Evolutionary conservation across 1,284 basidiomycete genomes (phyloP).

Genomic region (Agroathelia rolfsii): DNA sequence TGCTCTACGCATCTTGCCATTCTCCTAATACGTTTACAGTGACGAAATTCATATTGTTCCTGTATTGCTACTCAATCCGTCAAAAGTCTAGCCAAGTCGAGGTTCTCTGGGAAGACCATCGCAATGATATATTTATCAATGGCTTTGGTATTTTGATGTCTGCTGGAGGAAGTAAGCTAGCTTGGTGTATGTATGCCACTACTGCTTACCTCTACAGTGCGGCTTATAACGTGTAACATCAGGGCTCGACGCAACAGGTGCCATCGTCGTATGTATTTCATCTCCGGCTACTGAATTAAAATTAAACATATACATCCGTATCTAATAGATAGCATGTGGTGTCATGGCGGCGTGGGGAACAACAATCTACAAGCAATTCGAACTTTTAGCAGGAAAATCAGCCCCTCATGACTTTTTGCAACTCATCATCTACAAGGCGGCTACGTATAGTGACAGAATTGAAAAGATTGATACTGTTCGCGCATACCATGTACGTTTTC

Average conservation of each 20-base stretch:
- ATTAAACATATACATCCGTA: constrained; percentile 9
- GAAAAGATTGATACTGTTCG: constrained; percentile 82
- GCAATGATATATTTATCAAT: constrained; percentile 85
- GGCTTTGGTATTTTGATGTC: constrained; percentile 80
- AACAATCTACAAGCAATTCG: constrained; percentile 77
- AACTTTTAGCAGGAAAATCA: constrained; percentile 81
- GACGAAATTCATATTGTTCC: constrained; percentile 78
- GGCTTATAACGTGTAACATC: constrained; percentile 6
- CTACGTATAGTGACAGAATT: constrained; percentile 83
- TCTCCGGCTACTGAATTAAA: constrained; percentile 5
- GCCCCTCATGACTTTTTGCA: constrained; percentile 88
- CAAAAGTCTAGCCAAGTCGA: constrained; percentile 82
- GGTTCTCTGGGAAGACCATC: constrained; percentile 92
- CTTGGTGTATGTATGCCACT: constrained; percentile 59
- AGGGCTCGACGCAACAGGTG: constrained; percentile 79
- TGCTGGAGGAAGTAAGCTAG: constrained; percentile 79
- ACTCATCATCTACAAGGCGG: constrained; percentile 86
- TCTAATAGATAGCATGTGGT: constrained; percentile 58
- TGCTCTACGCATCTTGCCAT: no score
- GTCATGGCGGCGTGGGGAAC: constrained; percentile 77
- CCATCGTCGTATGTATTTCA: constrained; percentile 48
- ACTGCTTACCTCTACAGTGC: constrained; percentile 6
- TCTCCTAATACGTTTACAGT: constrained; percentile 42
- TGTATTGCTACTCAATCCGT: constrained; percentile 79
- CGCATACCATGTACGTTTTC: constrained; percentile 67